A percentile compares a stretch with the other conserved stretches of the same genome.
phyloP scores from a whole-genome alignment of 805 yeast species.

The Candida golubevii region DNA sequence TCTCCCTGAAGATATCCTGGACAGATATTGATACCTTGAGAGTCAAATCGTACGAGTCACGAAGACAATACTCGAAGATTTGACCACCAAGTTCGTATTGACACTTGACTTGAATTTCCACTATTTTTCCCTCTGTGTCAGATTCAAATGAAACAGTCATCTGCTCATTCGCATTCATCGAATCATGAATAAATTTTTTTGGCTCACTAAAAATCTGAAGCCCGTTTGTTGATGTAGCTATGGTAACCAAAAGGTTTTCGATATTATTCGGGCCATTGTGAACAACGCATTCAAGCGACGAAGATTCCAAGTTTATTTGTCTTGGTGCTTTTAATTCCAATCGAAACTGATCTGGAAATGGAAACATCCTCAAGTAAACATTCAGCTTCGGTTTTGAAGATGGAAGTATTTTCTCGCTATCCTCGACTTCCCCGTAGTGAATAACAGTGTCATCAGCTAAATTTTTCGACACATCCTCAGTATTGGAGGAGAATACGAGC shows the following conservation, averaged over 20 bases:
- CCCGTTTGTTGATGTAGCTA: conserved; percentile 16
- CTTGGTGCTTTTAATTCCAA: conserved; percentile 25
- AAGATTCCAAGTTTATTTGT: conserved; percentile 25
- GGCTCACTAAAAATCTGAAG: conserved; percentile 9
- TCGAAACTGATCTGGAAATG: conserved; percentile 17
- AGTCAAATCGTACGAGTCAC: conserved; percentile 45
- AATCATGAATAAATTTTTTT: neutral
- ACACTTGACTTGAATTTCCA: conserved; percentile 21
- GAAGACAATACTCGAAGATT: conserved; percentile 20
- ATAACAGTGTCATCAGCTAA: conserved; percentile 10
- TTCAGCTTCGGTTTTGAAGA: neutral
- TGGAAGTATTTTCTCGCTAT: too few relatives aligned
- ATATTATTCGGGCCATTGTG: conserved; percentile 29
- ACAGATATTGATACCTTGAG: conserved; percentile 70
- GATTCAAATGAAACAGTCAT: conserved; percentile 27
- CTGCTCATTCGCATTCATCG: neutral
- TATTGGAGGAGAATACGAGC: conserved; percentile 2
- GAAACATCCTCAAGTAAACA: conserved; percentile 1
- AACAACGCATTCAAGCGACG: conserved; percentile 23
- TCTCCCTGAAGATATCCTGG: conserved; percentile 66
- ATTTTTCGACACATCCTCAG: neutral
- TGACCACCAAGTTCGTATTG: conserved; percentile 19
- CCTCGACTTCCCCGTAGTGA: neutral
- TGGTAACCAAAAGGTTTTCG: conserved; percentile 4
- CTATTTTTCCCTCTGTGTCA: conserved; percentile 25